phyloP scores from a whole-genome alignment of 768 basidiomycete genomes.

The Suillus fuscotomentosus region DNA sequence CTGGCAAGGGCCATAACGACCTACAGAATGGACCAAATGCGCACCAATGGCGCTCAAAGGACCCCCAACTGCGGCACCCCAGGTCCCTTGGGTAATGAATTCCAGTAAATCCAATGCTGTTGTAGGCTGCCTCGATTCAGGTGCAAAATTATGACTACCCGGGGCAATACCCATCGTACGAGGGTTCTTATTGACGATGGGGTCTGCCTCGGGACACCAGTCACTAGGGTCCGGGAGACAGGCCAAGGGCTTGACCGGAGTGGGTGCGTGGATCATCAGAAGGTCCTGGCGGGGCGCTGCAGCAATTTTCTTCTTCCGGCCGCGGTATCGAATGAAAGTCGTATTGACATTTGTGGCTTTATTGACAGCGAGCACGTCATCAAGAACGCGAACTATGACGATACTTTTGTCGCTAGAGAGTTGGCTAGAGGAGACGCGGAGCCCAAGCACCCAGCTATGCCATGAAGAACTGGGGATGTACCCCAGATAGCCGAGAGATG shows the following conservation, averaged over 20 bases:
- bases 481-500: constrained; percentile 4
- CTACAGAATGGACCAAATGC: constrained; percentile 21
- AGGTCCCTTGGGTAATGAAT: constrained; percentile 18
- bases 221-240: constrained; percentile 14
- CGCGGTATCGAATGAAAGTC: background rate
- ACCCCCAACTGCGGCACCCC: constrained; percentile 24
- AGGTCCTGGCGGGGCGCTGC: background rate
- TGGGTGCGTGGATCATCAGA: constrained; percentile 14
- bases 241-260: constrained; percentile 10
- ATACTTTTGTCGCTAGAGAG: background rate
- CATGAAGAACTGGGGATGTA: constrained; percentile 18
- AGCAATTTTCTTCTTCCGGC: background rate
- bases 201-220: constrained; percentile 32
- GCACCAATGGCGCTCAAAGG: constrained; percentile 23
- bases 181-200: constrained; percentile 27
- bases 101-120: constrained; percentile 29
- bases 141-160: constrained; percentile 15
- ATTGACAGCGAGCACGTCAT: background rate
- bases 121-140: constrained; percentile 6
- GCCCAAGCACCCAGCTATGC: constrained; percentile 5
- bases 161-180: constrained; percentile 29
- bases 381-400: background rate
- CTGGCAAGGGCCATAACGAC: constrained; percentile 16
- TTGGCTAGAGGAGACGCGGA: background rate
- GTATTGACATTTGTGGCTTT: background rate